Base-by-base conservation (phyloP, 1,284 basidiomycete species). In the Trichosporon asahii region DNA sequence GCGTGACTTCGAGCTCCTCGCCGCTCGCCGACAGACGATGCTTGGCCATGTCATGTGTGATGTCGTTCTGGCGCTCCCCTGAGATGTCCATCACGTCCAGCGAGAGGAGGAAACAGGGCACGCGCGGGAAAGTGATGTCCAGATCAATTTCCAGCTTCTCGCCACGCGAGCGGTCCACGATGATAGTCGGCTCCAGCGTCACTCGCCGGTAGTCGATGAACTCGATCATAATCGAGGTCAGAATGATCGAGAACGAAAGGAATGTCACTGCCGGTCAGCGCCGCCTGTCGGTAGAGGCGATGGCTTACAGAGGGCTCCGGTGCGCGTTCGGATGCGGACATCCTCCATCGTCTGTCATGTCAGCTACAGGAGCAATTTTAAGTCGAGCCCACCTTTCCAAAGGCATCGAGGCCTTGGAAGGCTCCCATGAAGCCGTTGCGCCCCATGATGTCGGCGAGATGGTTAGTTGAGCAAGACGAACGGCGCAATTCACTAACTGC, bases 11-110 rank as follows among this genome's bases (percentile, higher is more conserved):
- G n/a, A 96, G 86, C 14, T 85, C 81, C 9, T 81, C 78, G 3
- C 95, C 94, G 6, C 86, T 77, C 31, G 85, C 79, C 72, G 89
- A 87, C 29, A 98, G 84, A 21, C 97, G 89, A 7, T 89, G 90
- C 82, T 98, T 97, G 70, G 90, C 79, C 71, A 99, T 88, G 79
- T 95, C 94, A 83, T 98, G 96, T 12, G 92, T 88, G 61, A 97
- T 82, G 77, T 97, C 95, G 72, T 90, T 88, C 80, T 97, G 94
- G 60, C 91, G 90, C 85, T 98, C 96, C 31, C 97, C 97, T 69
- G 92, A 94, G 73, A 99, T 97, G 81, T 99, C 97, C 92, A 98
- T 97, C 67, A 99, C 90, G 82, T 99, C 97, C 68, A 99, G 84
- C 80, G 93, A 95, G 65, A 98, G 87, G 63, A 98, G 94, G 85